Conservation (phyloP, 305 asterid species). For the Coffea humblotiana region DNA sequence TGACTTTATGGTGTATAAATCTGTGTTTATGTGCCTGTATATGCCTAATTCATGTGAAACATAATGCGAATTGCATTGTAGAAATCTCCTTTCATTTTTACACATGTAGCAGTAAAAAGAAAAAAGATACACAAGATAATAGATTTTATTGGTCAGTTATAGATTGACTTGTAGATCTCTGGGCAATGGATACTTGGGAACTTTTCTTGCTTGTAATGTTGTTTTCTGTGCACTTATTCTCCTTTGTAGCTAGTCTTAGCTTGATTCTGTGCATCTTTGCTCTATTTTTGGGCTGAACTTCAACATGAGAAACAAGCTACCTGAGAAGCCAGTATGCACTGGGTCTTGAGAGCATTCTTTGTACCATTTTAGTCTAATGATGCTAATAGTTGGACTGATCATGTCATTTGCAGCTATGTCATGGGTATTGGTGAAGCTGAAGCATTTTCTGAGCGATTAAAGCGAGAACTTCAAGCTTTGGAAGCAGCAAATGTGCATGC, state of each 20-base stretch:
- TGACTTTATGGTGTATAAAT: background rate
- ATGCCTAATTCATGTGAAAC: background rate
- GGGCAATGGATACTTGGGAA: background rate
- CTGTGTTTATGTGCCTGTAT: background rate
- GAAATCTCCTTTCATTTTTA: background rate
- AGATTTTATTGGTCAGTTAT: background rate
- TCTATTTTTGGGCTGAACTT: background rate
- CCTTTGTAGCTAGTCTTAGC: background rate
- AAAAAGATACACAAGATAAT: background rate
- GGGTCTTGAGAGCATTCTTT: background rate
- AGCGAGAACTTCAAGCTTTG: slow-evolving; percentile 94
- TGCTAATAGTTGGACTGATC: slow-evolving; percentile 2
- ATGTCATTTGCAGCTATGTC: slow-evolving; percentile 64
- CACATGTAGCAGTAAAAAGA: background rate
- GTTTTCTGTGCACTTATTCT: slow-evolving; percentile 1
- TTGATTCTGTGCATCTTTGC: background rate
- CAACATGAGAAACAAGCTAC: background rate
- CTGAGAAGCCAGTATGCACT: background rate
- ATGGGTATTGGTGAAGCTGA: slow-evolving; percentile 99
- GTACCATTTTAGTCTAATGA: background rate
- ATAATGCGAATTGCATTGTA: background rate
- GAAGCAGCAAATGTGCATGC: slow-evolving; percentile 99
- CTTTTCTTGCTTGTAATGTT: background rate
- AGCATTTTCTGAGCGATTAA: slow-evolving; percentile 96
- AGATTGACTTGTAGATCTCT: background rate